Percentiles rank a stretch among this genome's conserved stretches.
These are phyloP conservation scores for Persicaria maculosa DNA, from an alignment of 148 eudicot species.

Conservation along the genomic window DNA sequence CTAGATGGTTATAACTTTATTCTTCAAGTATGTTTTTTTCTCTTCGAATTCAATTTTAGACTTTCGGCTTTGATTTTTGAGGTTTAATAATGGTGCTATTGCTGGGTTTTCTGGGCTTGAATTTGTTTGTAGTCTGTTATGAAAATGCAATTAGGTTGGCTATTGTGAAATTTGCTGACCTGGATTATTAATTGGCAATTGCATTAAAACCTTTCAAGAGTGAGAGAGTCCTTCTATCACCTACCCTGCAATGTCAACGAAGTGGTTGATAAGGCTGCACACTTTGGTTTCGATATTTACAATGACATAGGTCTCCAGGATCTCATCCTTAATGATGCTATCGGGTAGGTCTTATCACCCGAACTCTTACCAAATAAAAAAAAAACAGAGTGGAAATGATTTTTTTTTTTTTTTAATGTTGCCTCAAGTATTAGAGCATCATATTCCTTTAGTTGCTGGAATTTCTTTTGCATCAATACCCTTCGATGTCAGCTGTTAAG, in stretches of 20 bases:
- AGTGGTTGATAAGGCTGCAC: no score
- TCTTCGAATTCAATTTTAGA: neutral
- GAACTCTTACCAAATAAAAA: no score
- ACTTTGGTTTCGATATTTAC: no score
- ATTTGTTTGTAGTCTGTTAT: neutral
- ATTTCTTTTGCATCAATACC: no score
- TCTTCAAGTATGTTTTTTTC: neutral
- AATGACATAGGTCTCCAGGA: no score
- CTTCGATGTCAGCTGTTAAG: neutral
- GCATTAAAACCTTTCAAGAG: no score
- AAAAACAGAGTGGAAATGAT: neutral
- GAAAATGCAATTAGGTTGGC: neutral
- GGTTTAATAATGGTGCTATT: neutral
- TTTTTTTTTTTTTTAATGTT: neutral
- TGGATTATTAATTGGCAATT: neutral
- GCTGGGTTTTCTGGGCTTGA: neutral
- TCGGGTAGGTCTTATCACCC: no score
- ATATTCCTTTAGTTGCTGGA: no score
- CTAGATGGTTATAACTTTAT: neutral
- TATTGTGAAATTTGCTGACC: neutral
- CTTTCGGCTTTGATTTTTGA: neutral
- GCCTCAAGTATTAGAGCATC: no score
- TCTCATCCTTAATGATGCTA: no score
- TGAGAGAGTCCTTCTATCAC: no score
- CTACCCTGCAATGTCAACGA: no score